Percentiles rank a stretch among this genome's conserved stretches.
Conservation (phyloP, 768 basidiomycete genomes). For the Sporobolomyces pararoseus region DNA sequence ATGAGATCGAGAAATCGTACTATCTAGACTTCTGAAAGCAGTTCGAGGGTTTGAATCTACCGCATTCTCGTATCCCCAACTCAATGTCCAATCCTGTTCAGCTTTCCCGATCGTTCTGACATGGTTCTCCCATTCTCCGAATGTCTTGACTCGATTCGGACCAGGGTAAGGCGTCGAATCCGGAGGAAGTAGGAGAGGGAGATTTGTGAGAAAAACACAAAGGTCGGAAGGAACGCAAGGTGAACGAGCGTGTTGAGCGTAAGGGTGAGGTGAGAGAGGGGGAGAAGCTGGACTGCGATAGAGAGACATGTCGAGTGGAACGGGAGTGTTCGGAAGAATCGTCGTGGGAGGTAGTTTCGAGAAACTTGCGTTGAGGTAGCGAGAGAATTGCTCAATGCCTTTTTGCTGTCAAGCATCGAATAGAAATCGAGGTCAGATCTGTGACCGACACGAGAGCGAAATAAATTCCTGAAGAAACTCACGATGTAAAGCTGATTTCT, state of each 20-base stretch:
- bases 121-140: slow-evolving; percentile 29
- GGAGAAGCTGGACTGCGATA: slow-evolving; percentile 8
- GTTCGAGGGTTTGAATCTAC: slow-evolving; percentile 36
- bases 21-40: slow-evolving; percentile 38
- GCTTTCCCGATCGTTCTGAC: not conserved
- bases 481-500: slow-evolving; percentile 43
- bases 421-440: too few species aligned
- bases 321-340: not conserved
- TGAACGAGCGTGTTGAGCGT: slow-evolving; percentile 36
- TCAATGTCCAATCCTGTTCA: too few species aligned
- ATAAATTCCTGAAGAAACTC: not conserved
- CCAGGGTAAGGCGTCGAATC: slow-evolving; percentile 31
- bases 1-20: slow-evolving; percentile 20
- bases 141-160: not conserved
- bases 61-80: slow-evolving; percentile 25
- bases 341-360: not conserved
- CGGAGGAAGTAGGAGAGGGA: slow-evolving; percentile 35
- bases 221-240: slow-evolving; percentile 13
- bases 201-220: slow-evolving; percentile 42
- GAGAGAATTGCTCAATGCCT: slow-evolving; percentile 19
- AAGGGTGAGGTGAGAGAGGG: slow-evolving; percentile 25
- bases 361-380: slow-evolving; percentile 1
- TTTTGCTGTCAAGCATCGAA: slow-evolving; percentile 25
- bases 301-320: not conserved
- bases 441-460: too few species aligned